A percentile compares a stretch with the other conserved stretches of the same genome.
Conservation (phyloP, 306 rosid species). For the Malus asiatica region DNA sequence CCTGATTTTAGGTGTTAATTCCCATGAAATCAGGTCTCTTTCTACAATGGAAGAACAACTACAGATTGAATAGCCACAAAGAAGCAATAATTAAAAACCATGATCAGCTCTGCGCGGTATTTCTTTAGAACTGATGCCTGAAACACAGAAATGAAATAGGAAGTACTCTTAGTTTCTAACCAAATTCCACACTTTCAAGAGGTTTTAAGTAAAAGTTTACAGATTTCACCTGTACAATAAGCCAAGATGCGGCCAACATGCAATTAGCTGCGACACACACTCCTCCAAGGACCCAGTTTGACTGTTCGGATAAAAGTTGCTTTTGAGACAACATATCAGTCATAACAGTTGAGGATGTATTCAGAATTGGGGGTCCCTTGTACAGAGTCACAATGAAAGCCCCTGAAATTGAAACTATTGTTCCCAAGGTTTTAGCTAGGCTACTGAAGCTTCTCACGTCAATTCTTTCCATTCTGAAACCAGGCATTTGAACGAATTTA, state of each 20-base stretch:
- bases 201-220: background rate
- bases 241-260: slow-evolving; percentile 43
- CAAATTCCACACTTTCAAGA: background rate
- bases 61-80: slow-evolving; percentile 60
- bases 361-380: slow-evolving; percentile 62
- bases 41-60: slow-evolving; percentile 49
- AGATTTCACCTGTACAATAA: slow-evolving; percentile 51
- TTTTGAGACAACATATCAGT: slow-evolving; percentile 16
- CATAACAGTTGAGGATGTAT: slow-evolving; percentile 16
- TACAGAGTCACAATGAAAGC: slow-evolving; percentile 72
- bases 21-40: slow-evolving; percentile 67
- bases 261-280: slow-evolving; percentile 44
- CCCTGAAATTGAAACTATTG: slow-evolving; percentile 62
- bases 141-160: slow-evolving; percentile 1
- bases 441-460: slow-evolving; percentile 49
- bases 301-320: slow-evolving; percentile 34
- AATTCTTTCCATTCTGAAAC: slow-evolving; percentile 66
- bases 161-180: background rate
- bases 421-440: slow-evolving; percentile 60
- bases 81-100: slow-evolving; percentile 65
- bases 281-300: slow-evolving; percentile 68
- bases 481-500: slow-evolving; percentile 20
- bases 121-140: slow-evolving; percentile 66
- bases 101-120: slow-evolving; percentile 63
- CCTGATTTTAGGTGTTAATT: slow-evolving; percentile 45